phyloP scores from a whole-genome alignment of 2,329 filamentous ascomycete genomes.

The Aspergillus tamarii region DNA sequence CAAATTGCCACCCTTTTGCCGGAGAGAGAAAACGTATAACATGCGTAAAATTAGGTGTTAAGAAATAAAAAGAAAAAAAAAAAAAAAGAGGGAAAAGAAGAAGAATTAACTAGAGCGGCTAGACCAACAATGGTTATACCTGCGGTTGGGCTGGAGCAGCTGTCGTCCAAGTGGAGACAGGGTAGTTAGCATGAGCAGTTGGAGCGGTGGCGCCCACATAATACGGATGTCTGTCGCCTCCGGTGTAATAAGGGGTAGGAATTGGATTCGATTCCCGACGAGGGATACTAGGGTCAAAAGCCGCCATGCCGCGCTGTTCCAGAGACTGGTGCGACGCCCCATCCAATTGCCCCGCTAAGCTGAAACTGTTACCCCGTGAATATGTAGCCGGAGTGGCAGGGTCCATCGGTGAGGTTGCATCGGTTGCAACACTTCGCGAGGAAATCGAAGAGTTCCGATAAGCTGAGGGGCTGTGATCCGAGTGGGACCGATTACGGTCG shows the following conservation, averaged over 20 bases:
- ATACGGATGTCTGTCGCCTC: slow-evolving; percentile 37
- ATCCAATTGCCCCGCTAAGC: slow-evolving; percentile 38
- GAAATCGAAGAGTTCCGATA: slow-evolving; percentile 47
- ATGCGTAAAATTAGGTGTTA: slow-evolving; percentile 7
- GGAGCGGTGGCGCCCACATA: slow-evolving; percentile 34
- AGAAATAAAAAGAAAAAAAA: slow-evolving; percentile 17
- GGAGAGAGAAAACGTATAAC: slow-evolving; percentile 11
- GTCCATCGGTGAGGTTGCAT: slow-evolving; percentile 44
- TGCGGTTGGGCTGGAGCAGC: slow-evolving; percentile 42
- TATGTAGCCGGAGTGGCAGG: slow-evolving; percentile 40
- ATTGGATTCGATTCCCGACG: slow-evolving; percentile 42
- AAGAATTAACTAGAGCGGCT: slow-evolving; percentile 10
- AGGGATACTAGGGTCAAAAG: slow-evolving; percentile 37
- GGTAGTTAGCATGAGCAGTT: slow-evolving; percentile 36
- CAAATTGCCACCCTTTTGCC: slow-evolving; percentile 27
- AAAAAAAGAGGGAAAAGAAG: slow-evolving; percentile 17
- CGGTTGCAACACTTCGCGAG: slow-evolving; percentile 41
- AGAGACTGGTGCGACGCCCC: slow-evolving; percentile 30
- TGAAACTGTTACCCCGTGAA: slow-evolving; percentile 41
- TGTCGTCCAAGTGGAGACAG: slow-evolving; percentile 43
- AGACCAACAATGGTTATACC: slow-evolving; percentile 31
- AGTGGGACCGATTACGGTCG: slow-evolving; percentile 42
- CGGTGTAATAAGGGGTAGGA: slow-evolving; percentile 38
- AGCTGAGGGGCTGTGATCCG: slow-evolving; percentile 39
- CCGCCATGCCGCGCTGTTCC: slow-evolving; percentile 36